Evolutionary conservation across 768 basidiomycete genomes (phyloP), one percentile per base, ranked within the genome.

Genomic region (Naganishia randhawae): DNA sequence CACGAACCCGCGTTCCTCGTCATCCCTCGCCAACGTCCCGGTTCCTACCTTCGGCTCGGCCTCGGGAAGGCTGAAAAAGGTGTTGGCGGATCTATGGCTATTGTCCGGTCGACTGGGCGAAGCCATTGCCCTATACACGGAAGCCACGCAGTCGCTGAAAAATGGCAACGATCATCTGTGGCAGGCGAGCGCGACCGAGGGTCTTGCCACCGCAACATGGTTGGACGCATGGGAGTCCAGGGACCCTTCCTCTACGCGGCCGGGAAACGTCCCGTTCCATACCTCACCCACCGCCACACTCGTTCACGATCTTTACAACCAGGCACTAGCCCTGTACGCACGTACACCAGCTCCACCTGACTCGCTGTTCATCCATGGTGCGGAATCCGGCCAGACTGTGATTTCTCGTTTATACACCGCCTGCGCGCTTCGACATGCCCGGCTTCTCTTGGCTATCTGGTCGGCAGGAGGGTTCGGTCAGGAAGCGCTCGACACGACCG

Each of bases 381-480:
- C 64, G 1, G 69, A 66, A 31, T 53, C 54, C 13, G 65, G 69
- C 7, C 65, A 67, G 48, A 48, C 54, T 16, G 65, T 63, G 17
- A 66, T 70, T 22, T 65, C 69, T 8, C 32, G 61, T 6, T 50
- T 70, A 39, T 69, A 16, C 62, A 70, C 50, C 55, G 67, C 10
- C 89, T 90, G 89, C 86, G 88, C 51, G 85, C 88, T n/a, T 89
- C 90, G 92, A 27, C 92, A 91, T 88, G 89, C 90, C 2, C 85
- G 87, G 0, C 82, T 89, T 33, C 87, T 90, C 3, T 87, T 91
- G 71, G 85, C 86, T 19, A 85, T 85, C 22, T 87, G 91, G 86
- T 79, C 92, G 48, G 87, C 86, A 71, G 84, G 86, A 33, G 86
- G 83, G 39, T 75, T 17, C 57, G 76, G 27, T 61, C 73, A 48